These are phyloP conservation scores for Seminavis robusta DNA, from an alignment of 108 stramenopile genomes.

Conservation along the genomic window DNA sequence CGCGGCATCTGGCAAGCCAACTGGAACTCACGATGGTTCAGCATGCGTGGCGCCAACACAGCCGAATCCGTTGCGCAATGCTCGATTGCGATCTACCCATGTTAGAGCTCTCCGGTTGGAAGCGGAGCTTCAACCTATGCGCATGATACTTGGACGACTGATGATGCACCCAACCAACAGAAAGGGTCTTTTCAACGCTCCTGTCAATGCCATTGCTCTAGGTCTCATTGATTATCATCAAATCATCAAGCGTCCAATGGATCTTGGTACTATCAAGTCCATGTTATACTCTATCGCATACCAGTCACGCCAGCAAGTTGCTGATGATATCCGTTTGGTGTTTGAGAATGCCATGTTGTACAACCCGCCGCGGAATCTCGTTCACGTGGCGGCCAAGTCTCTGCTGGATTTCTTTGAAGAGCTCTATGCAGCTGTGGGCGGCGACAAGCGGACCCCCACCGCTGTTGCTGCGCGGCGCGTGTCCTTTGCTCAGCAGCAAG, in stretches of 20 bases:
- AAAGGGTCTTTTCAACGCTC: slow-evolving; percentile 63
- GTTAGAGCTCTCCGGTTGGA: slow-evolving; percentile 35
- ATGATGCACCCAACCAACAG: slow-evolving; percentile 48
- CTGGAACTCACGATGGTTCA: not conserved
- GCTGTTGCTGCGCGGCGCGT: not conserved
- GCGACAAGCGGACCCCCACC: not conserved
- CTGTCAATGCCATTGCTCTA: slow-evolving; percentile 77
- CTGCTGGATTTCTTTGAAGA: slow-evolving; percentile 61
- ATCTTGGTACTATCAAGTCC: slow-evolving; percentile 76
- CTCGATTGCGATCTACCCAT: slow-evolving; percentile 12
- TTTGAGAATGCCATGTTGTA: slow-evolving; percentile 90
- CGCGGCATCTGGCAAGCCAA: not conserved
- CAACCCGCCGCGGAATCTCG: slow-evolving; percentile 78
- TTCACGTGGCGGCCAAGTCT: slow-evolving; percentile 67
- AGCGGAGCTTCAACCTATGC: slow-evolving; percentile 35
- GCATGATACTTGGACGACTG: slow-evolving; percentile 32
- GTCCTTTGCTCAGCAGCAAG: too few species aligned
- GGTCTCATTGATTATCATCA: slow-evolving; percentile 57
- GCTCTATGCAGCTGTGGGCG: slow-evolving; percentile 1
- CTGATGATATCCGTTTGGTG: slow-evolving; percentile 40
- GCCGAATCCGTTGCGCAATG: slow-evolving; percentile 12
- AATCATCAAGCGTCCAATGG: slow-evolving; percentile 75
- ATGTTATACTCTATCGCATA: slow-evolving; percentile 38
- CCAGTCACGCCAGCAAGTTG: slow-evolving; percentile 24
- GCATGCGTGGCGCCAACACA: not conserved